phyloP scores from a whole-genome alignment of 2,329 filamentous ascomycete species.

The Paraphaeosphaeria minitans region DNA sequence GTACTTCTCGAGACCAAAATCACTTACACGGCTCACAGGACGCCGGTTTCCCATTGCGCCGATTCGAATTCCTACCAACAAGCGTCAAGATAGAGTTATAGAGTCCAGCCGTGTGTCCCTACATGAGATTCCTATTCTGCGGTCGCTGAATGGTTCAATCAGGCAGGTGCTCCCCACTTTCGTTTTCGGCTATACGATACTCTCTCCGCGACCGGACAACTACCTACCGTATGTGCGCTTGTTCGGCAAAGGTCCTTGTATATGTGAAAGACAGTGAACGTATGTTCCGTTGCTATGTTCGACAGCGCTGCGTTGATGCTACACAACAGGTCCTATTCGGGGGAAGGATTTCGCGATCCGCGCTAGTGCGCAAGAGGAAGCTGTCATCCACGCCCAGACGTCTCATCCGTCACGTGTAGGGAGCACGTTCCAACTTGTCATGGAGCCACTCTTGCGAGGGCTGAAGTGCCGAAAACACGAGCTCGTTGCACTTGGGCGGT shows the following conservation, averaged over 20 bases:
- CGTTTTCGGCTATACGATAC: not conserved
- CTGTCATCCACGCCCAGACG: not conserved
- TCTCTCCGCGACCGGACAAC: not conserved
- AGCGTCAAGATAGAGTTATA: not conserved
- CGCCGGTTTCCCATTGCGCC: constrained; percentile 41
- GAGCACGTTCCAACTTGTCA: not conserved
- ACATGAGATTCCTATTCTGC: not conserved
- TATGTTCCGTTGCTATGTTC: not conserved
- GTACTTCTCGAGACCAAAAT: not conserved
- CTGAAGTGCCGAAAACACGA: not conserved
- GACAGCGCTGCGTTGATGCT: not conserved
- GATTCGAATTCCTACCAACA: constrained; percentile 25
- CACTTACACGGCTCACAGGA: constrained; percentile 39
- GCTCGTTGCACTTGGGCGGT: not conserved
- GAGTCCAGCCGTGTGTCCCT: not conserved
- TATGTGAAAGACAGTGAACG: not conserved
- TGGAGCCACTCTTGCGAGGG: not conserved
- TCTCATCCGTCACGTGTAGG: constrained; percentile 2
- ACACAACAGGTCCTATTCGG: not conserved
- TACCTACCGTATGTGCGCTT: not conserved
- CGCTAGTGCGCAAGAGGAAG: constrained; percentile 1
- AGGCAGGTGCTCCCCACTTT: not conserved
- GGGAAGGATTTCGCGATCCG: not conserved
- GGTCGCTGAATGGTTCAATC: not conserved
- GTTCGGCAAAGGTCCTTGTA: not conserved